Conservation (phyloP, 306 rosid species). For the Quercus bicolor region DNA sequence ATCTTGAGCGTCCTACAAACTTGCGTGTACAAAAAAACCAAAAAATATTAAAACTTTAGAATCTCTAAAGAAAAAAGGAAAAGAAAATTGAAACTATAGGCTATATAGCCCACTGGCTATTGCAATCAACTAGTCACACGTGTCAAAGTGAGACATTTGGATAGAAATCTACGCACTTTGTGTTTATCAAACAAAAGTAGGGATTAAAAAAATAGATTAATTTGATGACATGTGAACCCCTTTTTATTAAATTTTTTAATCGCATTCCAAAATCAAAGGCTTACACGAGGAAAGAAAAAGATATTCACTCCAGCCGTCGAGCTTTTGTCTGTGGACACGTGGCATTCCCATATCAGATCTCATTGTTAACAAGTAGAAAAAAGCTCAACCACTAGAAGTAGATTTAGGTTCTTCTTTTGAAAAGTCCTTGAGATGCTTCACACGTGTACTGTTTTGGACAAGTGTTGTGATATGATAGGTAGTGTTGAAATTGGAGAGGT, state of each 20-base stretch:
- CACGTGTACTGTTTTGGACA: not conserved
- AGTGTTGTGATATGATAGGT: not conserved
- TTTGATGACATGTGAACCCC: not conserved
- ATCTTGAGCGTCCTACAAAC: too few species aligned
- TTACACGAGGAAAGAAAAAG: not conserved
- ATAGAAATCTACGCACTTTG: not conserved
- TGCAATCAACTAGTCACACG: too few species aligned
- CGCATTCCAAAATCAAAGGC: too few species aligned
- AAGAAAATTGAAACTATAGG: too few species aligned
- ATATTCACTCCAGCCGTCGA: not conserved
- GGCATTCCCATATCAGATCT: not conserved
- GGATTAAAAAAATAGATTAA: not conserved
- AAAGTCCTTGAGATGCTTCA: not conserved
- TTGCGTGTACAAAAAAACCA: too few species aligned
- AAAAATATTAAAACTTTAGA: too few species aligned
- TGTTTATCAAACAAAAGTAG: not conserved
- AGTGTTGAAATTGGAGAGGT: not conserved
- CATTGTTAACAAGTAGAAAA: not conserved
- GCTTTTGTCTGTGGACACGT: not conserved
- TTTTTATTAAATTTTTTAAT: not conserved
- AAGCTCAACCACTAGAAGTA: slow-evolving; percentile 9
- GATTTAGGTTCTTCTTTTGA: not conserved
- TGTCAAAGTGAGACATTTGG: not conserved
- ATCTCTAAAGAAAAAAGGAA: too few species aligned
- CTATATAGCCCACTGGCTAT: too few species aligned